Evolutionary conservation across 306 rosid species (phyloP).

Genomic region (Cicer chorassanicum): DNA sequence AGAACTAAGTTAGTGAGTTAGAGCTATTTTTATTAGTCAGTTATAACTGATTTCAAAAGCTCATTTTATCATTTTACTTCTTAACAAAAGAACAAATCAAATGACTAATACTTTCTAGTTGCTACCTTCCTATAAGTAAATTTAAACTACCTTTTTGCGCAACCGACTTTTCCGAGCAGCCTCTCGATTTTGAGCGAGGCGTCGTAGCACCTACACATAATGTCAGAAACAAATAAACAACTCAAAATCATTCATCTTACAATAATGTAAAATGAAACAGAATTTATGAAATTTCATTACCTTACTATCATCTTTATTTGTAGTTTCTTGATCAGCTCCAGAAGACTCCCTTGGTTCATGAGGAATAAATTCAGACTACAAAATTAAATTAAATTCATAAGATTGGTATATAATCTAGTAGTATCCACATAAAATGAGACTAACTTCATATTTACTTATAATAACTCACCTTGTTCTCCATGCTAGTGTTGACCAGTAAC

Average conservation of each 20-base stretch:
- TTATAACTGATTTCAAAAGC: not conserved
- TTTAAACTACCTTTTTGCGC: conserved; percentile 69
- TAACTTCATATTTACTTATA: conserved; percentile 5
- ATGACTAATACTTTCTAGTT: conserved; percentile 17
- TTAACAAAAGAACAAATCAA: conserved; percentile 39
- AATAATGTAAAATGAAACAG: not conserved
- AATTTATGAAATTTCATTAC: conserved; percentile 52
- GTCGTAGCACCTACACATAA: conserved; percentile 58
- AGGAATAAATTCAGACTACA: conserved; percentile 62
- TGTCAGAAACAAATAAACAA: conserved; percentile 32
- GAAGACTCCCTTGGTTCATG: conserved; percentile 58
- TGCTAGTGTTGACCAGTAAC: conserved; percentile 53
- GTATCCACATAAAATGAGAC: conserved; percentile 31
- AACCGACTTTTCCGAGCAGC: conserved; percentile 84
- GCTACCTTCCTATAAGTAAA: conserved; percentile 16
- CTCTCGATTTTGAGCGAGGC: conserved; percentile 90
- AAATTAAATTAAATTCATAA: conserved; percentile 41
- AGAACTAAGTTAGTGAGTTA: not conserved
- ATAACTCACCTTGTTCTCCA: conserved; percentile 61
- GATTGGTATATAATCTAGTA: conserved; percentile 30
- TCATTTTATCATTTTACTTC: not conserved
- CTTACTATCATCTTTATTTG: conserved; percentile 61
- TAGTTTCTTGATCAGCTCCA: conserved; percentile 63
- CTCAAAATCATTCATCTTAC: conserved; percentile 24
- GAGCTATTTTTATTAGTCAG: not conserved